phyloP scores from a whole-genome alignment of 495 filamentous ascomycete species.

The Aspergillus diversus region DNA sequence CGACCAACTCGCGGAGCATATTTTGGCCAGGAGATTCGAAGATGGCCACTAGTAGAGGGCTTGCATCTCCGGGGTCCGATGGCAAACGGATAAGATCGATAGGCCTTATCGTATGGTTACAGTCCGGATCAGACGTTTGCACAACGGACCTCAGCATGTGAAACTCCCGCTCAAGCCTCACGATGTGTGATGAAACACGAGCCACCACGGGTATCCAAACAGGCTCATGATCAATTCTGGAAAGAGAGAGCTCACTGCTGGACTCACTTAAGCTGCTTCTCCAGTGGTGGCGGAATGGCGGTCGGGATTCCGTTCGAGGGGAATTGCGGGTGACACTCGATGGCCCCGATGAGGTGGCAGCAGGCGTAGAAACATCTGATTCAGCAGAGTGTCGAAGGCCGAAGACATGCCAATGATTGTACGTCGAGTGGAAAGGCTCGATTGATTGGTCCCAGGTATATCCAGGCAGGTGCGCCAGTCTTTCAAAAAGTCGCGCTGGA shows the following conservation, averaged over 20 bases:
- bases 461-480: conserved; percentile 70
- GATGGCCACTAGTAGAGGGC: conserved; percentile 70
- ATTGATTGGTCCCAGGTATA: conserved; percentile 75
- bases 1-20: conserved; percentile 67
- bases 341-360: conserved; percentile 49
- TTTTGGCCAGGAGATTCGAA: conserved; percentile 80
- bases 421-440: conserved; percentile 78
- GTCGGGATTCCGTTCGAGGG: conserved; percentile 46
- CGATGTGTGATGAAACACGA: conserved; percentile 74
- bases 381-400: conserved; percentile 52
- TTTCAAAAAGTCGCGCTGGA: conserved; percentile 71
- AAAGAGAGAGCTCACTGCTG: conserved; percentile 50
- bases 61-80: conserved; percentile 63
- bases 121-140: conserved; percentile 70
- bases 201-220: conserved; percentile 65
- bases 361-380: conserved; percentile 44
- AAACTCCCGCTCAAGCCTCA: conserved; percentile 82
- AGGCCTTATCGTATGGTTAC: conserved; percentile 72
- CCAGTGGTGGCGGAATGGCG: conserved; percentile 40
- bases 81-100: conserved; percentile 72
- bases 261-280: conserved; percentile 53
- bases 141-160: conserved; percentile 75
- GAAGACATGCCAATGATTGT: conserved; percentile 74
- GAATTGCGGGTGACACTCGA: conserved; percentile 52
- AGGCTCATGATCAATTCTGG: conserved; percentile 44